These are phyloP conservation scores for Ceratocystis ficicola DNA, from an alignment of 2,329 filamentous ascomycete genomes.

Conservation along the genomic window DNA sequence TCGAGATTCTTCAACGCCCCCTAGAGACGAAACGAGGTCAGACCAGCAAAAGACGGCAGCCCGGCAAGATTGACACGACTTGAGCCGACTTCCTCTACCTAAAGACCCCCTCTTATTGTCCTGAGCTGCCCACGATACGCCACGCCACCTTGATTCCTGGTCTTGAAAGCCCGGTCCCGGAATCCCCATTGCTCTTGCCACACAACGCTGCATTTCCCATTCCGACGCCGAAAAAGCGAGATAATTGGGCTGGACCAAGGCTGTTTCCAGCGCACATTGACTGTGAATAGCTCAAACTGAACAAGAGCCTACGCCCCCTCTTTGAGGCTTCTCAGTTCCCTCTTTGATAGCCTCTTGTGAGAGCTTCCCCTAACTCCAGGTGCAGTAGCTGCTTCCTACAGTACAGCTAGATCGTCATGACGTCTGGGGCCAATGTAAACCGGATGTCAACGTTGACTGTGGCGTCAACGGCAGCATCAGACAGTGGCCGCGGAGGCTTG, in stretches of 20 bases:
- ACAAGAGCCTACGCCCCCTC: not conserved
- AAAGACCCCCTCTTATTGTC: not conserved
- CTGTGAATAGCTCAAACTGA: no score
- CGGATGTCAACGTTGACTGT: slow-evolving; percentile 48
- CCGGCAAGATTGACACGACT: not conserved
- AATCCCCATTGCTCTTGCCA: not conserved
- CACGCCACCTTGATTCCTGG: not conserved
- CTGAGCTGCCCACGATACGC: slow-evolving; percentile 2
- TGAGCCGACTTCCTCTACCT: not conserved
- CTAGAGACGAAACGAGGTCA: no score
- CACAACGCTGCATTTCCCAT: not conserved
- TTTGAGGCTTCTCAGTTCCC: not conserved
- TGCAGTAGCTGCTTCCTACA: not conserved
- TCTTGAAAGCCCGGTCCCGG: not conserved
- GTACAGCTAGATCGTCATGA: slow-evolving; percentile 31
- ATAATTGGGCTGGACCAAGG: not conserved
- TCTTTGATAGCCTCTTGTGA: not conserved
- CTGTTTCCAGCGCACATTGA: not conserved
- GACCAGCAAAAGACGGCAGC: not conserved
- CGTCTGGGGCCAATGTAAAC: slow-evolving; percentile 37
- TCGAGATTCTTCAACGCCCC: not conserved
- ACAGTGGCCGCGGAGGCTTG: slow-evolving; percentile 31
- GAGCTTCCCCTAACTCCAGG: not conserved
- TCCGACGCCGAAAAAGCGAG: not conserved
- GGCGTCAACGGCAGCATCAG: slow-evolving; percentile 32